Evolutionary conservation across 2,329 filamentous ascomycete species (phyloP).

Genomic region (Cytospora piceicola): DNA sequence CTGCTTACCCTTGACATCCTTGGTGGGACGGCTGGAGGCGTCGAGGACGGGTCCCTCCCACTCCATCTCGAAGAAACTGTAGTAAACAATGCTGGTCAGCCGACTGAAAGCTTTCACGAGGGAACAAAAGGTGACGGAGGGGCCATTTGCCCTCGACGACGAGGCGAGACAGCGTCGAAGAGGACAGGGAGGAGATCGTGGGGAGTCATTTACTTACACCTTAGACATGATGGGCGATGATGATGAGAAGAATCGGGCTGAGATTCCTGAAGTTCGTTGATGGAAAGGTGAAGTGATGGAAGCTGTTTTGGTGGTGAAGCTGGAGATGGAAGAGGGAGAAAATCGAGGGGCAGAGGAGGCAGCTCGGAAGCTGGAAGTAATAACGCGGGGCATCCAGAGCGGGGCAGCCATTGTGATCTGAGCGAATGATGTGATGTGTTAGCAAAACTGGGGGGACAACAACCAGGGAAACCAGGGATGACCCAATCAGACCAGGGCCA

Average conservation of each 20-base stretch:
- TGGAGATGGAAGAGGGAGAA: constrained; percentile 40
- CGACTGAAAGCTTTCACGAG: constrained; percentile 19
- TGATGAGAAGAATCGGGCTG: constrained; percentile 42
- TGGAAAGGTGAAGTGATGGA: constrained; percentile 45
- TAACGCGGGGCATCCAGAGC: constrained; percentile 36
- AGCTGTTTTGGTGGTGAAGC: constrained; percentile 34
- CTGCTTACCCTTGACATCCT: constrained; percentile 62
- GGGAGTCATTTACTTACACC: constrained; percentile 58
- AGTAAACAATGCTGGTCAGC: constrained; percentile 21
- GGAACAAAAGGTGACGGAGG: neutral
- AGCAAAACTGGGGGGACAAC: constrained; percentile 26
- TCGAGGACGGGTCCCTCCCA: constrained; percentile 76
- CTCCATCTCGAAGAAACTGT: constrained; percentile 71
- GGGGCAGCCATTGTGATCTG: constrained; percentile 42
- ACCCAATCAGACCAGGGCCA: constrained; percentile 20
- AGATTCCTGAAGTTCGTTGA: constrained; percentile 41
- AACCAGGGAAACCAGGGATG: constrained; percentile 30
- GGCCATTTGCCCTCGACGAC: neutral
- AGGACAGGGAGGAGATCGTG: constrained; percentile 24
- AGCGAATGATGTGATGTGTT: constrained; percentile 30
- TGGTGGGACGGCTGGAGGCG: constrained; percentile 59
- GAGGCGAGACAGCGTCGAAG: neutral
- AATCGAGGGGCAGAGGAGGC: constrained; percentile 40
- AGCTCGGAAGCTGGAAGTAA: constrained; percentile 38
- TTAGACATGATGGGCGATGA: constrained; percentile 70